Conservation (phyloP, 208 protist species). For the Trypanosoma scelopori region DNA sequence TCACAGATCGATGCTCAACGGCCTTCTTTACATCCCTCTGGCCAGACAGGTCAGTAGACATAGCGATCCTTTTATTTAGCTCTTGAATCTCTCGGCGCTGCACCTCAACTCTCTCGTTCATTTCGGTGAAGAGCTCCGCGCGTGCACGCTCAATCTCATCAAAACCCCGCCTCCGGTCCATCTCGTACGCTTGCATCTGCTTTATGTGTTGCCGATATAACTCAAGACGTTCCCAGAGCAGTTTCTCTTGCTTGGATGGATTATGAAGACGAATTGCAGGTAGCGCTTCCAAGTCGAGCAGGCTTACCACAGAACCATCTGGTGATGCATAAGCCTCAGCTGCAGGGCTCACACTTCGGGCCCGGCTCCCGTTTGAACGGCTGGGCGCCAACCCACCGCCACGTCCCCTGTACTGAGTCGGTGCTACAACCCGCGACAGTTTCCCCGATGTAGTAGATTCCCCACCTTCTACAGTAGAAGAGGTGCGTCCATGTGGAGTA, state of each 20-base stretch:
- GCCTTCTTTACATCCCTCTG: background rate
- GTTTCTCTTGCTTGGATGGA: slow-evolving; percentile 57
- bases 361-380: background rate
- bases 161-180: slow-evolving; percentile 63
- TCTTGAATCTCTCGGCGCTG: slow-evolving; percentile 61
- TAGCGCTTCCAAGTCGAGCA: slow-evolving; percentile 39
- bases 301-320: background rate
- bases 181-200: slow-evolving; percentile 55
- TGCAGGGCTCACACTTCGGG: background rate
- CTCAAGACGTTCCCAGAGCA: slow-evolving; percentile 56
- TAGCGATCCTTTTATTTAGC: slow-evolving; percentile 23
- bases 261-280: slow-evolving; percentile 56
- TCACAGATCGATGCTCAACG: background rate
- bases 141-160: slow-evolving; percentile 74
- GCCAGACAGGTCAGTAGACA: background rate
- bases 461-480: slow-evolving; percentile 8
- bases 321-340: background rate
- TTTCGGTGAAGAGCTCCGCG: slow-evolving; percentile 72
- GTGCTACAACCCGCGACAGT: slow-evolving; percentile 1
- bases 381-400: slow-evolving; percentile 6
- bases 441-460: slow-evolving; percentile 9
- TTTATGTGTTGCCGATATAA: slow-evolving; percentile 53
- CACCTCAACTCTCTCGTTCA: slow-evolving; percentile 69
- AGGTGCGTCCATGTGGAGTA: background rate
- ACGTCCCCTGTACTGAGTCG: slow-evolving; percentile 11